These are phyloP conservation scores for Parmelia sp. DNA, from an alignment of 495 filamentous ascomycete species.

Conservation along the genomic window DNA sequence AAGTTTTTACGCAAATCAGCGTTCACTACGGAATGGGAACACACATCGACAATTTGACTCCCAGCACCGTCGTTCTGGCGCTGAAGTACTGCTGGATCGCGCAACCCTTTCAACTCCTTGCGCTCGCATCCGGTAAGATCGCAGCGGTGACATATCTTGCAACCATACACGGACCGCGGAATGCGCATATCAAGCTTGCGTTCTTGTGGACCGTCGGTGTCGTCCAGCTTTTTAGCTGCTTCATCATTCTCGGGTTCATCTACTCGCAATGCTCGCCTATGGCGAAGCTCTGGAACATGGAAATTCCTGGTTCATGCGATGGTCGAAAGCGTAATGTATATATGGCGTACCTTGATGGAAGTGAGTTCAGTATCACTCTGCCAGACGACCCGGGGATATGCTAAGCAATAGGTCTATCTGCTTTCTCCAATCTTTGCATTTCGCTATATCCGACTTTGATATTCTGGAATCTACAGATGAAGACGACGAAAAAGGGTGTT, in stretches of 20 bases:
- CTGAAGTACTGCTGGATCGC: neutral
- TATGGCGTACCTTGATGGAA: neutral
- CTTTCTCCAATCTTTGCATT: neutral
- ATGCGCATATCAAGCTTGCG: neutral
- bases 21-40: neutral
- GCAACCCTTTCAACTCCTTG: neutral
- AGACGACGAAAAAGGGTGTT: neutral
- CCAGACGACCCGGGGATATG: neutral
- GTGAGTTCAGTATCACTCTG: neutral
- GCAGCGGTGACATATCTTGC: neutral
- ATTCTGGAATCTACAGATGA: neutral
- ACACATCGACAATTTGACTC: neutral
- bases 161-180: neutral
- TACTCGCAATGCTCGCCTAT: neutral
- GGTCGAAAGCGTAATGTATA: neutral
- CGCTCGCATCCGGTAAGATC: neutral
- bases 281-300: neutral
- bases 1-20: neutral
- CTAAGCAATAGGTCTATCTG: neutral
- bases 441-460: neutral
- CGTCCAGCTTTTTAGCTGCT: neutral
- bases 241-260: neutral
- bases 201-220: neutral
- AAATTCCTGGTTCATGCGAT: neutral
- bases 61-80: neutral